phyloP scores from a whole-genome alignment of 169 alveolate species.

The Plasmodium adleri region DNA sequence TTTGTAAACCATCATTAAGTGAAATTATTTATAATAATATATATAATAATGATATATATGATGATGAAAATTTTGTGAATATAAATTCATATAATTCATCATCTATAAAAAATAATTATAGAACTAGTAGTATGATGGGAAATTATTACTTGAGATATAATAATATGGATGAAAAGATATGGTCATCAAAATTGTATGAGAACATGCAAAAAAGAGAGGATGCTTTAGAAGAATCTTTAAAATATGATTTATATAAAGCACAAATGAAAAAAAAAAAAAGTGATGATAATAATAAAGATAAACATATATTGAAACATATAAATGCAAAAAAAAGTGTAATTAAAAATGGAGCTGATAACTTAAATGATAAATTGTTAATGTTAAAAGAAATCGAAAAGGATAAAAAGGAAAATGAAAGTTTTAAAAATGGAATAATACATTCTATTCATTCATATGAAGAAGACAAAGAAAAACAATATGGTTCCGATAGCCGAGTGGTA shows the following conservation, averaged over 20 bases:
- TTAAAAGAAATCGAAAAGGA: slow-evolving; percentile 22
- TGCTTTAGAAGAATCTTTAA: slow-evolving; percentile 3
- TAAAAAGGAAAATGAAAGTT: no score
- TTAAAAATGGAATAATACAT: neutral
- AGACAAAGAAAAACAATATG: neutral
- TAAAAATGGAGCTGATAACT: neutral
- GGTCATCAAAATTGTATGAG: slow-evolving; percentile 1
- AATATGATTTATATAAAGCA: neutral
- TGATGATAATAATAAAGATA: neutral
- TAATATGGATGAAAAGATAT: neutral
- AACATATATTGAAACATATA: neutral
- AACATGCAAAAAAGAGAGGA: slow-evolving; percentile 7
- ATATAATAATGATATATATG: slow-evolving; percentile 7
- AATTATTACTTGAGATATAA: neutral
- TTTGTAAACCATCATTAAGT: slow-evolving; percentile 56
- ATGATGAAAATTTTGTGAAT: neutral
- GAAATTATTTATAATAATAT: slow-evolving; percentile 40
- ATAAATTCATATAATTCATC: neutral
- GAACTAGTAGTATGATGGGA: neutral
- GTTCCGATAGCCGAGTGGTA: neutral
- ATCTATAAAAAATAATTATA: slow-evolving; percentile 14
- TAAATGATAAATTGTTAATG: slow-evolving; percentile 12
- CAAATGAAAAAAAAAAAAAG: slow-evolving; percentile 8
- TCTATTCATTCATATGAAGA: slow-evolving; percentile 2
- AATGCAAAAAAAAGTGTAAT: neutral